Evolutionary conservation across 1,284 basidiomycete genomes (phyloP).

Genomic region (Ceratobasidium sp.): DNA sequence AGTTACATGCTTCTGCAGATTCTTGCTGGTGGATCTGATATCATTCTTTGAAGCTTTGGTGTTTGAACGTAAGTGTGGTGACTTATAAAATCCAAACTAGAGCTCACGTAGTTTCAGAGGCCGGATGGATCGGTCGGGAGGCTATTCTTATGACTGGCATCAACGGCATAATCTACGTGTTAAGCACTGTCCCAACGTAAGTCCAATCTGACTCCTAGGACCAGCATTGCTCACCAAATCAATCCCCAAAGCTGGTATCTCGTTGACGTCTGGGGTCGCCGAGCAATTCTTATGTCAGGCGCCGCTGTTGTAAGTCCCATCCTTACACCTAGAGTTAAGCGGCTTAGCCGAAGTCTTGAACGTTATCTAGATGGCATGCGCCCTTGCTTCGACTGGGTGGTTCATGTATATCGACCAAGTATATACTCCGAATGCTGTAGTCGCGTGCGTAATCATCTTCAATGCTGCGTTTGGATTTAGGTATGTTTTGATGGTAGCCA

Average conservation of each 20-base stretch:
- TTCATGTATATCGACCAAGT: slow-evolving; percentile 95
- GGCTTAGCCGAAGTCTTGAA: too few relatives aligned
- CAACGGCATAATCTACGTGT: slow-evolving; percentile 89
- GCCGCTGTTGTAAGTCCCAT: slow-evolving; percentile 78
- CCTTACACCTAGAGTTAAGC: background rate
- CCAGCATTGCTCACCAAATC: slow-evolving; percentile 51
- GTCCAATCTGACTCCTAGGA: slow-evolving; percentile 55
- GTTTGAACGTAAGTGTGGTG: slow-evolving; percentile 77
- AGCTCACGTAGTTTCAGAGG: slow-evolving; percentile 69
- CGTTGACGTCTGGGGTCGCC: slow-evolving; percentile 92
- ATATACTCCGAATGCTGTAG: slow-evolving; percentile 89
- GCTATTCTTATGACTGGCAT: slow-evolving; percentile 98
- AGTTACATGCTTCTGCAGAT: slow-evolving; percentile 57
- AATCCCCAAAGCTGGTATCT: slow-evolving; percentile 84
- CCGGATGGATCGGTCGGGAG: slow-evolving; percentile 97
- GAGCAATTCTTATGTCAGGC: slow-evolving; percentile 91
- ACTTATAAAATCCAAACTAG: slow-evolving; percentile 13
- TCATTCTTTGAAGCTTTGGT: slow-evolving; percentile 70
- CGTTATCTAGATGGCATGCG: slow-evolving; percentile 75
- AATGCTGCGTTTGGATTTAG: slow-evolving; percentile 95
- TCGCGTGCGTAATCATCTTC: slow-evolving; percentile 92
- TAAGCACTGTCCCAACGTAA: slow-evolving; percentile 86
- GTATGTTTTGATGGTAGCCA: slow-evolving; percentile 52
- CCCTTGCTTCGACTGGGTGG: slow-evolving; percentile 86
- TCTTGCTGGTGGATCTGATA: slow-evolving; percentile 48